A percentile compares a stretch with the other conserved stretches of the same genome.
Conservation (phyloP, 2,329 filamentous ascomycete species). For the Fusarium piperis region DNA sequence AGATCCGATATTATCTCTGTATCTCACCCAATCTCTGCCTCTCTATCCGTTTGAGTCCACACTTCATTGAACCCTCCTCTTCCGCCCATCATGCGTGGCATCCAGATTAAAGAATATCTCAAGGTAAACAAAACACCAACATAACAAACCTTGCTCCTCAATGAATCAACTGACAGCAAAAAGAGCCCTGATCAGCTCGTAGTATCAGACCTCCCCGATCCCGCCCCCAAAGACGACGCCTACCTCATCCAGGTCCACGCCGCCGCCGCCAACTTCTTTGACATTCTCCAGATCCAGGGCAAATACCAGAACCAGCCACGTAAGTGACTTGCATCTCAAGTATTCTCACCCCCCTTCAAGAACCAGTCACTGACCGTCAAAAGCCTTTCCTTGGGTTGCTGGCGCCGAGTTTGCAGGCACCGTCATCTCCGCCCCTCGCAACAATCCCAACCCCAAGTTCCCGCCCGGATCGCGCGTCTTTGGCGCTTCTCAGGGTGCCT, state of each 20-base stretch:
- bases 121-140: conserved; percentile 61
- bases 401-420: conserved; percentile 89
- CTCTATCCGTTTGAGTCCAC: background rate
- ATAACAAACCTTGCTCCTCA: background rate
- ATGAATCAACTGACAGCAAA: background rate
- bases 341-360: background rate
- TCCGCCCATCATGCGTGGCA: conserved; percentile 72
- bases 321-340: conserved; percentile 42
- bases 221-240: conserved; percentile 74
- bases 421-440: conserved; percentile 72
- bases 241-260: conserved; percentile 91
- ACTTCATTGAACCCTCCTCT: background rate
- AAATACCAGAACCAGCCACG: conserved; percentile 94
- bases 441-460: conserved; percentile 65
- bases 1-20: background rate
- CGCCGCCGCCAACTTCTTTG: conserved; percentile 94
- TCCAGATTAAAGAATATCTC: conserved; percentile 78
- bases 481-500: conserved; percentile 86
- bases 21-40: background rate
- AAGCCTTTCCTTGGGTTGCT: conserved; percentile 84
- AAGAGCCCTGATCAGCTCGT: conserved; percentile 82
- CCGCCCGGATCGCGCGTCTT: conserved; percentile 85
- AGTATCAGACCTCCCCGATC: conserved; percentile 79
- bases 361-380: background rate
- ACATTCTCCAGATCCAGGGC: conserved; percentile 92